These are phyloP conservation scores for Phaffia rhodozyma DNA, from an alignment of 1,284 basidiomycete species.

Conservation along the genomic window DNA sequence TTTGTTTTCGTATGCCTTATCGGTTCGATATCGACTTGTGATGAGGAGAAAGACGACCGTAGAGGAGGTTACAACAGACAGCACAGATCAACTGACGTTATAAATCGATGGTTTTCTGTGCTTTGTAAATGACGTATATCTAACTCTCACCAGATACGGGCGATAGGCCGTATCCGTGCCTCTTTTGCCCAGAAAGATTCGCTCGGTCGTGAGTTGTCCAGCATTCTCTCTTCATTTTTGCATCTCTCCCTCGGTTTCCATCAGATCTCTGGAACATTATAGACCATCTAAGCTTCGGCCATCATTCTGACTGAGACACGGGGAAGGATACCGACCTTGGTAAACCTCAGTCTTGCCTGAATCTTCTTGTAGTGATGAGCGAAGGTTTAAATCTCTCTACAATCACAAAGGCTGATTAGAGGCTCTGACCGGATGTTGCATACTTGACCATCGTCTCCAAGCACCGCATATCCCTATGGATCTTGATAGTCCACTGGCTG, in stretches of 20 bases:
- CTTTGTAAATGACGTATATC: not conserved
- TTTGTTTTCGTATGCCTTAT: not conserved
- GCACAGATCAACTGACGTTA: not conserved
- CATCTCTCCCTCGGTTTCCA: not conserved
- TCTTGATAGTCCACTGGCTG: not conserved
- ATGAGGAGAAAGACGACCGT: not conserved
- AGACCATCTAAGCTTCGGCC: too few relatives aligned
- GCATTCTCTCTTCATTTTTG: too few relatives aligned
- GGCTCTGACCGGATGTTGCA: too few relatives aligned
- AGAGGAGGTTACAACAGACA: not conserved
- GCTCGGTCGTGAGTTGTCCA: not conserved
- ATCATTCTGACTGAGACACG: too few relatives aligned
- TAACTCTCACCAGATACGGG: not conserved
- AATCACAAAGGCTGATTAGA: too few relatives aligned
- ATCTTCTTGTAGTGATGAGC: too few relatives aligned
- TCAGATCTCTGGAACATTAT: too few relatives aligned
- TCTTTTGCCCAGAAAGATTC: slow-evolving; percentile 2
- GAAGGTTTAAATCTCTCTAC: too few relatives aligned
- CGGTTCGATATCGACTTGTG: not conserved
- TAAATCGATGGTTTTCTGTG: not conserved
- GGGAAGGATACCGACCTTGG: too few relatives aligned
- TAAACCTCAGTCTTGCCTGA: too few relatives aligned
- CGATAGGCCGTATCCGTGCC: slow-evolving; percentile 2
- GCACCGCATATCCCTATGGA: not conserved
- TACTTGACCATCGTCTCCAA: too few relatives aligned